A percentile compares a stretch with the other conserved stretches of the same genome.
phyloP scores from a whole-genome alignment of 2,329 filamentous ascomycete species.

The Aspergillus costaricaensis region DNA sequence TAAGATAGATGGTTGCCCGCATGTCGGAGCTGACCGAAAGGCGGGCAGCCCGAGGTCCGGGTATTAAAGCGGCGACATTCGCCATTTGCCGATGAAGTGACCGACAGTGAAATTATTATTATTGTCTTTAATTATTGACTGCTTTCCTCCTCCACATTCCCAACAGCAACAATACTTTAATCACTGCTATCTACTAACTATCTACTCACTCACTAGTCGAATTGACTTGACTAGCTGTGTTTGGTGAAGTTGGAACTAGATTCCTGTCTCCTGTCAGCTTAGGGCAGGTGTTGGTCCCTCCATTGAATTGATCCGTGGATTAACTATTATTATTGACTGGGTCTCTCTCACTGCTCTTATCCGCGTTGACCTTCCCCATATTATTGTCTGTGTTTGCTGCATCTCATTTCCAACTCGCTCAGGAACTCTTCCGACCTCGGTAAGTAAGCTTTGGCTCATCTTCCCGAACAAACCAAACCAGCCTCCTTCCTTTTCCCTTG shows the following conservation, averaged over 20 bases:
- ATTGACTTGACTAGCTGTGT: not conserved
- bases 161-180: not conserved
- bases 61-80: slow-evolving; percentile 11
- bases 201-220: no score
- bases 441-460: slow-evolving; percentile 19
- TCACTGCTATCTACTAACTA: no score
- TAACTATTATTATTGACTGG: not conserved
- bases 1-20: no score
- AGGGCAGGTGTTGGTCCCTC: not conserved
- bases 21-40: slow-evolving; percentile 23
- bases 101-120: not conserved
- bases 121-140: no score
- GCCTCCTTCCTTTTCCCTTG: slow-evolving; percentile 9
- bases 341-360: not conserved
- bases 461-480: slow-evolving; percentile 3
- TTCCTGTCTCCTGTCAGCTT: not conserved
- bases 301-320: not conserved
- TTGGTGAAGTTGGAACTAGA: not conserved
- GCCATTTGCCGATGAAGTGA: slow-evolving; percentile 19
- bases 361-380: not conserved
- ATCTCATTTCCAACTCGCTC: not conserved
- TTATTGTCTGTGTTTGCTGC: not conserved
- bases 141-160: not conserved
- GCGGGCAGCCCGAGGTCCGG: slow-evolving; percentile 5
- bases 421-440: slow-evolving; percentile 20